These are phyloP conservation scores for Lithospermum erythrorhizon DNA, from an alignment of 257 asterid genomes.

Conservation along the genomic window DNA sequence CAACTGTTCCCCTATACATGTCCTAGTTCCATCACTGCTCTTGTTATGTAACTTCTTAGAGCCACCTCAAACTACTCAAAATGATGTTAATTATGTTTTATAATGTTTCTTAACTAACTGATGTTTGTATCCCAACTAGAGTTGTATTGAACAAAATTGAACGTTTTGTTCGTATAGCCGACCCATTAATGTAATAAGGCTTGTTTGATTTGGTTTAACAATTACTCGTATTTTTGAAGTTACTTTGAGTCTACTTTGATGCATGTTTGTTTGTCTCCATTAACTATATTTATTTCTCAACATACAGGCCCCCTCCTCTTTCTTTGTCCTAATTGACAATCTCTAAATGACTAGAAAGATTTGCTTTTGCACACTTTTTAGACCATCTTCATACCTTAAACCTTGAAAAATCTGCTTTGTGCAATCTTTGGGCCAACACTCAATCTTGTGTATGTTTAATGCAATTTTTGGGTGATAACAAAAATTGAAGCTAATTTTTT, in stretches of 20 bases:
- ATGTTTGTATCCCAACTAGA: too few relatives aligned
- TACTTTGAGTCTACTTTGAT: slow-evolving; percentile 22
- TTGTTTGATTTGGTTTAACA: too few relatives aligned
- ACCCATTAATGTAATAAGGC: too few relatives aligned
- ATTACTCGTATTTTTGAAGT: too few relatives aligned
- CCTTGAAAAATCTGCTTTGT: slow-evolving; percentile 10
- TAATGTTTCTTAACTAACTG: not conserved
- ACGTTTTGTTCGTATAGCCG: too few relatives aligned
- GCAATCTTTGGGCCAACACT: slow-evolving; percentile 12
- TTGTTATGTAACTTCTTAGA: too few relatives aligned
- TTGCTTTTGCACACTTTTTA: slow-evolving; percentile 19
- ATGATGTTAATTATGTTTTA: not conserved
- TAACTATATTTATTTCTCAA: too few relatives aligned
- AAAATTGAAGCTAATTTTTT: slow-evolving; percentile 3
- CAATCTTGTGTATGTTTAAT: slow-evolving; percentile 2
- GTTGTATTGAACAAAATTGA: too few relatives aligned
- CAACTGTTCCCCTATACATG: too few relatives aligned
- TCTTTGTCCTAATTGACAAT: slow-evolving; percentile 21
- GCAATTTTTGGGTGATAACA: slow-evolving; percentile 7
- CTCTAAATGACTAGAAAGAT: slow-evolving; percentile 14
- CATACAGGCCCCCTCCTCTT: not conserved
- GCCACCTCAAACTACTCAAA: too few relatives aligned
- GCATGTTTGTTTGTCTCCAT: slow-evolving; percentile 1
- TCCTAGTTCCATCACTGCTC: too few relatives aligned
- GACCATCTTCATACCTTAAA: slow-evolving; percentile 11